phyloP scores from a whole-genome alignment of 2,329 filamentous ascomycete species.

The Chaetomiaceae sp. region DNA sequence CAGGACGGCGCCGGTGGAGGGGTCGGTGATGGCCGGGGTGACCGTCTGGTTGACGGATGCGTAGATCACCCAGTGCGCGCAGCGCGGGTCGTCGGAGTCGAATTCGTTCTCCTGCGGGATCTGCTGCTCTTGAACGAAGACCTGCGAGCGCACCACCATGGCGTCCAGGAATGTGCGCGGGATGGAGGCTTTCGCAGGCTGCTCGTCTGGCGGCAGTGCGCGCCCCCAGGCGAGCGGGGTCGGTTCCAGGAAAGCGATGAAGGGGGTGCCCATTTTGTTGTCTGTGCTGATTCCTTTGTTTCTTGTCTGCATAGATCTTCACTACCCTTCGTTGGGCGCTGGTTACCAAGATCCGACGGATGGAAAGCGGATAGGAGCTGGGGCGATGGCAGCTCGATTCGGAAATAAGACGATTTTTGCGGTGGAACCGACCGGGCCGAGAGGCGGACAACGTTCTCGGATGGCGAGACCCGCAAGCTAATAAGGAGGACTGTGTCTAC shows the following conservation, averaged over 20 bases:
- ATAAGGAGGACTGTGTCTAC: too few relatives aligned
- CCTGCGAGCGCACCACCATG: conserved; percentile 54
- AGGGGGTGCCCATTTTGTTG: conserved; percentile 34
- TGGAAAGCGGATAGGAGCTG: too few relatives aligned
- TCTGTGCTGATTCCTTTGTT: background rate
- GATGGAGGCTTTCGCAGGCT: conserved; percentile 35
- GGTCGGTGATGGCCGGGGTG: conserved; percentile 37
- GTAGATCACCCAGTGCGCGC: conserved; percentile 79
- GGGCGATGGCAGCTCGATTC: too few relatives aligned
- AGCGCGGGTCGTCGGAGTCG: conserved; percentile 69
- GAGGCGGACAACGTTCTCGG: too few relatives aligned
- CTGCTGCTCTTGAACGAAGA: conserved; percentile 56
- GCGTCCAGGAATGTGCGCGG: conserved; percentile 56
- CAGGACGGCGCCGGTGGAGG: conserved; percentile 35
- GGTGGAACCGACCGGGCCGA: too few relatives aligned
- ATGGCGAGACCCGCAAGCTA: too few relatives aligned
- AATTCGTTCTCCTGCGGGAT: conserved; percentile 63
- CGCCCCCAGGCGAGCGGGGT: conserved; percentile 44
- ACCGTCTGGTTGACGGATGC: conserved; percentile 50
- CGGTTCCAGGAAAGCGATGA: conserved; percentile 44
- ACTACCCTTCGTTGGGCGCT: too few relatives aligned
- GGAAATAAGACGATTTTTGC: too few relatives aligned
- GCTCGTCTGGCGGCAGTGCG: conserved; percentile 35
- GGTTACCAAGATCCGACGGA: too few relatives aligned
- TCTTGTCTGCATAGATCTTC: background rate